Percentiles rank a stretch among this genome's conserved stretches.
Evolutionary conservation across 345 rosid genomes (phyloP).

Genomic region (Corchorus capsularis): DNA sequence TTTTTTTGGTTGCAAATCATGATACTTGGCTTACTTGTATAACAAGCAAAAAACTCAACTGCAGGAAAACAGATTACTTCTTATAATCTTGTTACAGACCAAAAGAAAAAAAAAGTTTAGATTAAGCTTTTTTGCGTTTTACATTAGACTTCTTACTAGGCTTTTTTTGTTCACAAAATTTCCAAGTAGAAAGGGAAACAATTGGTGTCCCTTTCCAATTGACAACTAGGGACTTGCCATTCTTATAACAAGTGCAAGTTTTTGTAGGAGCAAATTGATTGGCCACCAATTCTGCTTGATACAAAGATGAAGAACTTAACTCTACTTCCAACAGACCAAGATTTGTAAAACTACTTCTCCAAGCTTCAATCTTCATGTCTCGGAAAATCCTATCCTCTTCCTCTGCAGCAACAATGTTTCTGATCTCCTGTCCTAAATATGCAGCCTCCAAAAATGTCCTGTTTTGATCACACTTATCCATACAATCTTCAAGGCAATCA

Average conservation of each 20-base stretch:
- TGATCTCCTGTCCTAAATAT: constrained; percentile 12
- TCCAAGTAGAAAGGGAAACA: constrained; percentile 1
- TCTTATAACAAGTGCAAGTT: background rate
- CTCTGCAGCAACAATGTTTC: constrained; percentile 14
- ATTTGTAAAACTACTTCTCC: constrained; percentile 12
- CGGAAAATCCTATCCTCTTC: constrained; percentile 21
- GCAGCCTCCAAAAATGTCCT: constrained; percentile 9
- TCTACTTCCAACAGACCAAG: constrained; percentile 23
- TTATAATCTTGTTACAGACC: background rate
- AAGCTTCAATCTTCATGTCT: constrained; percentile 19
- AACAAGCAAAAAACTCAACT: background rate
- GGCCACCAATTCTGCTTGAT: constrained; percentile 19
- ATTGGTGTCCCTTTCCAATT: constrained; percentile 13
- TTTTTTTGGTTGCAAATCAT: background rate
- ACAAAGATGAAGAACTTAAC: constrained; percentile 22
- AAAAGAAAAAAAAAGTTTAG: background rate
- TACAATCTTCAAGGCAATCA: constrained; percentile 10
- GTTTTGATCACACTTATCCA: constrained; percentile 7
- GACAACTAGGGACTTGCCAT: background rate
- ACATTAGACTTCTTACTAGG: background rate
- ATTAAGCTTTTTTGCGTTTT: background rate
- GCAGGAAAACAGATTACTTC: background rate
- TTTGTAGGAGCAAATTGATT: background rate
- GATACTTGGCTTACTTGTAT: background rate
- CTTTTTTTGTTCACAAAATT: background rate